A percentile compares a stretch with the other conserved stretches of the same genome.
Conservation (phyloP, 2,329 filamentous ascomycete species). For the Phyllosticta citrichinensis region DNA sequence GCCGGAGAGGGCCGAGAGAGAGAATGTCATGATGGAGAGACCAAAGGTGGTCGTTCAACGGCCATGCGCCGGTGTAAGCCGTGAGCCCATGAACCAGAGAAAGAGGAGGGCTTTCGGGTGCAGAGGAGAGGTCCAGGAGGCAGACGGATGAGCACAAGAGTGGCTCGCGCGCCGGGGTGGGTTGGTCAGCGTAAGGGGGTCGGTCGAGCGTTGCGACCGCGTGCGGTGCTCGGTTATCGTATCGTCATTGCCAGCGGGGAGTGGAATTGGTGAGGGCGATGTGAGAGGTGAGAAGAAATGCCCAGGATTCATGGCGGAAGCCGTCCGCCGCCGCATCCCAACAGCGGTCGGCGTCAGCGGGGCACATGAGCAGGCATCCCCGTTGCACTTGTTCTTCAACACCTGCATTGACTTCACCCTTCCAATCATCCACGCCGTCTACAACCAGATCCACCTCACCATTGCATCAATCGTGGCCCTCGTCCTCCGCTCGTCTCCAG, state of each 20-base stretch:
- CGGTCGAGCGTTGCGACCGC: slow-evolving; percentile 8
- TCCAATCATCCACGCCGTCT: neutral
- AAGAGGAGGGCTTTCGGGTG: neutral
- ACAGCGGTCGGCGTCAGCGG: neutral
- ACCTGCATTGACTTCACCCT: neutral
- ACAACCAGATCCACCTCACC: neutral
- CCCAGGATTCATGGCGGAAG: neutral
- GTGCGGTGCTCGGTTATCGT: slow-evolving; percentile 6
- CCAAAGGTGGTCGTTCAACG: slow-evolving; percentile 14
- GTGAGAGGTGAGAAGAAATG: neutral
- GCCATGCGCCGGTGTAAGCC: slow-evolving; percentile 10
- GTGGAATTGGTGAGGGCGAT: neutral
- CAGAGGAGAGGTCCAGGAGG: neutral
- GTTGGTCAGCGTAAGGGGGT: slow-evolving; percentile 6
- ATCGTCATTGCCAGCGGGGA: slow-evolving; percentile 6
- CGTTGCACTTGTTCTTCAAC: neutral
- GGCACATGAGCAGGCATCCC: neutral
- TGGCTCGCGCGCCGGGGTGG: slow-evolving; percentile 3
- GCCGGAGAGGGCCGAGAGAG: slow-evolving; percentile 67
- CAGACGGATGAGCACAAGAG: neutral
- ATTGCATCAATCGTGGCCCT: neutral
- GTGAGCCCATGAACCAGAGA: neutral
- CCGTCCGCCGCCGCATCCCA: neutral
- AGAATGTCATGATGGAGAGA: slow-evolving; percentile 32
- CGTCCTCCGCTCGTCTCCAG: neutral